Percentiles rank a stretch among this genome's conserved stretches.
Evolutionary conservation across 1,284 basidiomycete species (phyloP).

Genomic region (Rhodotorula glutinis): DNA sequence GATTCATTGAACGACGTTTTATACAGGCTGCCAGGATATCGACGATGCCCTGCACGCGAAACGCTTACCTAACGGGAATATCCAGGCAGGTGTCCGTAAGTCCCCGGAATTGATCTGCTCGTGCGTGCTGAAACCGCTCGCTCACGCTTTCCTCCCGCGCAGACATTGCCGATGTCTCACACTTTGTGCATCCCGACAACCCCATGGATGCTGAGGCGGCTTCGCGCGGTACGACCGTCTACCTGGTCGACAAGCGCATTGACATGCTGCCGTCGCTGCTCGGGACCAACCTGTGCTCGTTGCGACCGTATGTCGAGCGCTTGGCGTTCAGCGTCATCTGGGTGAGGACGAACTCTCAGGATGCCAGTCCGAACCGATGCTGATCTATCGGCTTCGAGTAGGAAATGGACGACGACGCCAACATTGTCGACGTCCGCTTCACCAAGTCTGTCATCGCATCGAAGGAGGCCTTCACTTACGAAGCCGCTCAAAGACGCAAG

Average conservation of each 20-base stretch:
- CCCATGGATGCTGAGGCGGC: slow-evolving; percentile 97
- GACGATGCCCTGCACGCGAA: slow-evolving; percentile 98
- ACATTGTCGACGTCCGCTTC: slow-evolving; percentile 87
- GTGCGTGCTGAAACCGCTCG: too few relatives aligned
- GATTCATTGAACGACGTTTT: not conserved
- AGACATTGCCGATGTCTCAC: slow-evolving; percentile 98
- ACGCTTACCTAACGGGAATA: slow-evolving; percentile 83
- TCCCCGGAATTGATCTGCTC: too few relatives aligned
- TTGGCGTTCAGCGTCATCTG: slow-evolving; percentile 95
- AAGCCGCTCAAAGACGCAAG: slow-evolving; percentile 90
- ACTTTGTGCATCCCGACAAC: slow-evolving; percentile 90
- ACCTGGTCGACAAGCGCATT: slow-evolving; percentile 96
- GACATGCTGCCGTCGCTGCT: slow-evolving; percentile 96
- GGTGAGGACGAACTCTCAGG: slow-evolving; percentile 69
- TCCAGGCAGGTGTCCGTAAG: slow-evolving; percentile 96
- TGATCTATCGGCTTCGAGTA: slow-evolving; percentile 45
- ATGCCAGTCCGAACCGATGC: slow-evolving; percentile 2
- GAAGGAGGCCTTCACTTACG: slow-evolving; percentile 96
- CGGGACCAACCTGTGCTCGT: slow-evolving; percentile 93
- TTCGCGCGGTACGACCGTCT: slow-evolving; percentile 92
- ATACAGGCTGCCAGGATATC: slow-evolving; percentile 89
- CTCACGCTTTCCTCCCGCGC: not conserved
- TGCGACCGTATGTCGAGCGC: slow-evolving; percentile 88
- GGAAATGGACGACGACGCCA: slow-evolving; percentile 80
- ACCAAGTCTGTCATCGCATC: slow-evolving; percentile 95